Evolutionary conservation across 768 basidiomycete genomes (phyloP), one percentile per base, ranked within the genome.

Genomic region (Leccinum uliginosum): DNA sequence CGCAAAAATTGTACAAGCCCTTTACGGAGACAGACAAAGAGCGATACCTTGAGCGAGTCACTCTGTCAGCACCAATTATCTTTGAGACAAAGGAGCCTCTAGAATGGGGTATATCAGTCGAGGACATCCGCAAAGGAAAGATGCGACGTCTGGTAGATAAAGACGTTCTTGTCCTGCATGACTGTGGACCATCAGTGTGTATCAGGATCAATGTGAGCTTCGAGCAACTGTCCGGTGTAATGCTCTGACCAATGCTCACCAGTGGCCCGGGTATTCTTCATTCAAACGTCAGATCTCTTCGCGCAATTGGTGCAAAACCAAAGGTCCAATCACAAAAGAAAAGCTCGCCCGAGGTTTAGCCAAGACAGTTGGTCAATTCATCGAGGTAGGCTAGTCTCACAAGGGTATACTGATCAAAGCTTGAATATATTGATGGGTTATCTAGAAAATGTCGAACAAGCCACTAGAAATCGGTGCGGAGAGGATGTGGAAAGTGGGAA

Each of bases 181-280:
- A 83, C 4, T 82, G 89, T 44, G 89, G 89, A 3, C 89, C 89
- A 9, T 89, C 87, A 43, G 86, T 91, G 35, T 90, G 88, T 1
- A 87, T 91, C 57, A 81, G 89, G 26, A 75, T 91, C 26, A 86
- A 89, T 77, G 89, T 85, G 61, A 63, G 80, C 60, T 34, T 40
- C 23, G 51, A 15, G 46, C 11, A 35, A 53, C 30, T 49, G 26
- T 54, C 46, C 67, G 49, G n/a, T 11, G 45, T 49, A 2, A 81
- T 77, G 61, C 87, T 88, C 23, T 49, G n/a, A 45, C 44, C 48
- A 24, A 61, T 46, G 35, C 24, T 57, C 21, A 57, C 19, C 58
- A 91, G 89, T 91, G 89, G 89, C 88, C 87, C 8, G 87, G 89
- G 1, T 91, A 91, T 67, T 72, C 80, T 47, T 79, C 81, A 53